These are phyloP conservation scores for Suillus ampliporus DNA, from an alignment of 768 basidiomycete species.

Conservation along the genomic window DNA sequence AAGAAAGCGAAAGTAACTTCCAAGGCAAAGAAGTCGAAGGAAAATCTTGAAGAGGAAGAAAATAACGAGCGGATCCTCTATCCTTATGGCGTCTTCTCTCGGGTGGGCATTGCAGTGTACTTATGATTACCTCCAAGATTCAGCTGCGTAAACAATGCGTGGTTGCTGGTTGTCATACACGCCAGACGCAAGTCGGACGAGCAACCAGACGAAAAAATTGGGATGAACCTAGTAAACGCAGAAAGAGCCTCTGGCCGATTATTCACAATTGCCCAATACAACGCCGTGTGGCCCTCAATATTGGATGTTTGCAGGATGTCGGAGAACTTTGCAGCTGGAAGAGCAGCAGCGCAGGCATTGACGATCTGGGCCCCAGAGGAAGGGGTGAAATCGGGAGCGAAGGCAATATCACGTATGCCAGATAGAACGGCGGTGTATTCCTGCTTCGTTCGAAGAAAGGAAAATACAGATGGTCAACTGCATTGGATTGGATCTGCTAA, in stretches of 20 bases:
- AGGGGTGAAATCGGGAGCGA: not conserved
- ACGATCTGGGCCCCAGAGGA: slow-evolving; percentile 49
- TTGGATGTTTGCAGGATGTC: not conserved
- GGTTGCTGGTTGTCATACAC: not conserved
- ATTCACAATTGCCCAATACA: not conserved
- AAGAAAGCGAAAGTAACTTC: slow-evolving; percentile 44
- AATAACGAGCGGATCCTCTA: slow-evolving; percentile 33
- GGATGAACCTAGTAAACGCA: not conserved
- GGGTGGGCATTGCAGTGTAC: not conserved
- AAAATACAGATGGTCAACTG: too few relatives aligned
- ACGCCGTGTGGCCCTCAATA: not conserved
- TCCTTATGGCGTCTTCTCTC: not conserved
- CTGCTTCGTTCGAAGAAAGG: too few relatives aligned
- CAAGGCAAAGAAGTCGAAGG: slow-evolving; percentile 50
- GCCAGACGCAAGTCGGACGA: not conserved
- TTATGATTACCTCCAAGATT: not conserved
- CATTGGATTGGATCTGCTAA: too few relatives aligned
- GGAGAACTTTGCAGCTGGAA: slow-evolving; percentile 40
- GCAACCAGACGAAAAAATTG: not conserved
- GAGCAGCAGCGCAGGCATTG: slow-evolving; percentile 64
- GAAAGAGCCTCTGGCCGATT: not conserved
- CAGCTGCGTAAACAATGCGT: not conserved
- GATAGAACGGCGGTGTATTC: not conserved
- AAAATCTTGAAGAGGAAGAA: slow-evolving; percentile 50
- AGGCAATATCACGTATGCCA: not conserved